phyloP scores from a whole-genome alignment of 108 stramenopile species.

The Fragilaria radians region DNA sequence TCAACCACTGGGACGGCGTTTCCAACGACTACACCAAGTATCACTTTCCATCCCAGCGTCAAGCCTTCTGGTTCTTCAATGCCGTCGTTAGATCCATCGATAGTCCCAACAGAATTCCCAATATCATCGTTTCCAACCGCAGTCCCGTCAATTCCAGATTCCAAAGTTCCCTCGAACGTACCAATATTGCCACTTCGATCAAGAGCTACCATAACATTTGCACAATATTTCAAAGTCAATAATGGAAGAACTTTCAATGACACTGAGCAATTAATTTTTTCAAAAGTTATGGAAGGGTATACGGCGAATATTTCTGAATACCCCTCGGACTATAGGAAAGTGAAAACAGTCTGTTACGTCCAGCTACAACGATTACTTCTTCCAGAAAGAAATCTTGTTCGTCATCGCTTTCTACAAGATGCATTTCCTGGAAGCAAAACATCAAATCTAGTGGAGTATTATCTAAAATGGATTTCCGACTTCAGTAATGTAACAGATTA shows the following conservation, averaged over 20 bases:
- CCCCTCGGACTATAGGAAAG: not conserved
- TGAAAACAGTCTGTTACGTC: not conserved
- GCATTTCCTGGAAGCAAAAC: constrained; percentile 5
- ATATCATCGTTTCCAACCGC: constrained; percentile 1
- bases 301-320: constrained; percentile 19
- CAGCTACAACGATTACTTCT: not conserved
- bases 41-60: not conserved
- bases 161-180: constrained; percentile 17
- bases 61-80: not conserved
- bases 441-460: constrained; percentile 22
- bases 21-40: not conserved
- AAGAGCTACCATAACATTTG: constrained; percentile 8
- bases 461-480: constrained; percentile 33
- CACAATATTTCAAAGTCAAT: constrained; percentile 18
- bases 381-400: not conserved
- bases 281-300: constrained; percentile 16
- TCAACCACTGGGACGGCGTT: not conserved
- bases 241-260: constrained; percentile 18
- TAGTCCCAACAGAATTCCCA: constrained; percentile 2
- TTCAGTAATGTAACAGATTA: constrained; percentile 44
- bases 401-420: not conserved
- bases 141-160: constrained; percentile 8
- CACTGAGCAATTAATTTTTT: constrained; percentile 10
- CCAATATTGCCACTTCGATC: constrained; percentile 14
- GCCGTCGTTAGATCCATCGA: constrained; percentile 1